Percentiles rank a stretch among this genome's conserved stretches.
These are phyloP conservation scores for Cercophora scortea DNA, from an alignment of 495 filamentous ascomycete species.

Conservation along the genomic window DNA sequence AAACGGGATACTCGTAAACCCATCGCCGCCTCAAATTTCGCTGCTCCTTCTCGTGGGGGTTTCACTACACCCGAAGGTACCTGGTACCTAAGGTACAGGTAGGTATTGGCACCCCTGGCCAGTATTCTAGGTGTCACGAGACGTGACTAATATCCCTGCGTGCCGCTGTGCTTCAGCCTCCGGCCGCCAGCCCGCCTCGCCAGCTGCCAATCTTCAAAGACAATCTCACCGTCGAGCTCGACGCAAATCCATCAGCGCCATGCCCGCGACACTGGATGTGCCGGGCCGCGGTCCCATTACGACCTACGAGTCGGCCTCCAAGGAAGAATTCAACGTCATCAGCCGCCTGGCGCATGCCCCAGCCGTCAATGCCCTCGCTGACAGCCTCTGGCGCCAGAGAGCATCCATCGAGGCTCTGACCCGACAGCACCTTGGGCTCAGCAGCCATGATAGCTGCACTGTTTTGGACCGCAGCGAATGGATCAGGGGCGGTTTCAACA, in stretches of 20 bases:
- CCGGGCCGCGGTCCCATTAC: conserved; percentile 7
- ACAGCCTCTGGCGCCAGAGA: conserved; percentile 8
- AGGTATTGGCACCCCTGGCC: no score
- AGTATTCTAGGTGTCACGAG: no score
- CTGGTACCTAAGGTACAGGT: no score
- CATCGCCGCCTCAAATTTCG: no score
- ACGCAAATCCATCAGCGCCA: neutral
- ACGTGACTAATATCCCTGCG: no score
- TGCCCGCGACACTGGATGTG: conserved; percentile 8
- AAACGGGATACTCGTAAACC: no score
- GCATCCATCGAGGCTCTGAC: conserved; percentile 8
- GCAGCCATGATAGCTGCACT: neutral
- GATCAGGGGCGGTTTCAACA: conserved; percentile 32
- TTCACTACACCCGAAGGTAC: no score
- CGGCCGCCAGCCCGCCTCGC: no score
- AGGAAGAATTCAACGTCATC: conserved; percentile 13
- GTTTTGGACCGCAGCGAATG: conserved; percentile 11
- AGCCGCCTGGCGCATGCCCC: conserved; percentile 5
- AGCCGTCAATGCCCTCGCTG: conserved; percentile 20
- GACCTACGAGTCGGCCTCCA: conserved; percentile 5
- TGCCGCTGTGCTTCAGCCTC: no score
- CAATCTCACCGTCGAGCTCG: no score
- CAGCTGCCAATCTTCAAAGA: no score
- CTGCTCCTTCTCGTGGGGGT: no score
- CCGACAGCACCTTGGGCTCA: conserved; percentile 10